Evolutionary conservation across 345 rosid genomes (phyloP).

Genomic region (Populus euphratica): DNA sequence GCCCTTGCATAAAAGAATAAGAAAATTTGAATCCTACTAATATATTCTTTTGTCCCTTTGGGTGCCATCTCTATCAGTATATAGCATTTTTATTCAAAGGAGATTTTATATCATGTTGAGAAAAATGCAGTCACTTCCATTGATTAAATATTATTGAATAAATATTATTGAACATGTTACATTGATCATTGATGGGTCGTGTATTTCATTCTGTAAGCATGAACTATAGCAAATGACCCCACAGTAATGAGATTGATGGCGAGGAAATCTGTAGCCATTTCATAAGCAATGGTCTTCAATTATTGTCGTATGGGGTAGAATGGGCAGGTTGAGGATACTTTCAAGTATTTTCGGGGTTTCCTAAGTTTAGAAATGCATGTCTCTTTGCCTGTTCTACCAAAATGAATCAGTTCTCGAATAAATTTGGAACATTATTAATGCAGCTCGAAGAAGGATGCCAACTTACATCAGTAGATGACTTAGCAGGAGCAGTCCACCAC

Average conservation of each 20-base stretch:
- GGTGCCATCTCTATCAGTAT: background rate
- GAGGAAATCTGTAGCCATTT: background rate
- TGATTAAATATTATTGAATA: background rate
- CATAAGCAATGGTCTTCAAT: constrained; percentile 12
- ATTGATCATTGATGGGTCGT: background rate
- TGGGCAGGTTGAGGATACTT: background rate
- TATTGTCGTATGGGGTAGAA: constrained; percentile 10
- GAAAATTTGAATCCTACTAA: background rate
- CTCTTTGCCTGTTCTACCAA: constrained; percentile 6
- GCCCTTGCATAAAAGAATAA: background rate
- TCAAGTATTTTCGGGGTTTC: background rate
- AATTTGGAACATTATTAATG: constrained; percentile 19
- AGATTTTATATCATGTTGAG: background rate
- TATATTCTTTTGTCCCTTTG: background rate
- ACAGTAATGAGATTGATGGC: background rate
- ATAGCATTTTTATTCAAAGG: background rate
- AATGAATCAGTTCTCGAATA: constrained; percentile 14
- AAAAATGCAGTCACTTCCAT: background rate
- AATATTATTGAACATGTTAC: background rate
- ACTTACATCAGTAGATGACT: constrained; percentile 77
- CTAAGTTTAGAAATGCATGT: background rate
- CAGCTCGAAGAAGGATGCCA: constrained; percentile 92
- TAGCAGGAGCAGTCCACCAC: constrained; percentile 79
- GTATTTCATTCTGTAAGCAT: background rate
- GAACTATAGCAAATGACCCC: background rate